A percentile compares a stretch with the other conserved stretches of the same genome.
phyloP scores from a whole-genome alignment of 495 filamentous ascomycete species.

The Bryoglossum gracile region DNA sequence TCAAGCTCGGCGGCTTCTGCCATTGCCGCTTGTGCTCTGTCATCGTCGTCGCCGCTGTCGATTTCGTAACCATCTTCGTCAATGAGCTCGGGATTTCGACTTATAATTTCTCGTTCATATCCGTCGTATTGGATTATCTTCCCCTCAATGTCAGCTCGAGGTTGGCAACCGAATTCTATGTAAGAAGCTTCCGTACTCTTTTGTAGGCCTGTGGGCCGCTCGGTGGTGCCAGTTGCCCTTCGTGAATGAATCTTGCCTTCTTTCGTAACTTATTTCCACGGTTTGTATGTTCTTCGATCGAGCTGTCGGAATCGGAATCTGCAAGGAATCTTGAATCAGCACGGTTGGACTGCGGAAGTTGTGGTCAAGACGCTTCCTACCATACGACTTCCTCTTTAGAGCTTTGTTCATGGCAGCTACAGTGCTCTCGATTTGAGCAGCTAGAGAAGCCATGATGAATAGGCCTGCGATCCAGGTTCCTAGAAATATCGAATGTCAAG shows the following conservation, averaged over 20 bases:
- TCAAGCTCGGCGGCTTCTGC: constrained; percentile 67
- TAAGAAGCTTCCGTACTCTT: no score
- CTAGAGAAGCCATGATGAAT: constrained; percentile 69
- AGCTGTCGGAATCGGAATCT: constrained; percentile 86
- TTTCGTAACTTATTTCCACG: constrained; percentile 87
- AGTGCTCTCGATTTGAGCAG: constrained; percentile 61
- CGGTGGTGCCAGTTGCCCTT: constrained; percentile 63
- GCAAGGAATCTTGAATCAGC: constrained; percentile 1
- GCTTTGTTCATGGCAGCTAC: constrained; percentile 72
- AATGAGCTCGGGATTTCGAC: constrained; percentile 61
- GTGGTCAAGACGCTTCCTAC: constrained; percentile 31
- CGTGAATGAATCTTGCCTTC: constrained; percentile 70
- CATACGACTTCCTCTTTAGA: constrained; percentile 52
- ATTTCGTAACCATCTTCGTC: constrained; percentile 86
- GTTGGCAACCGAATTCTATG: no score
- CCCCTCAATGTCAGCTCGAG: neutral
- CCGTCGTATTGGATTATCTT: constrained; percentile 81
- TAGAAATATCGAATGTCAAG: neutral
- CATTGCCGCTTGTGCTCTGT: constrained; percentile 53
- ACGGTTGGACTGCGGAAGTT: neutral
- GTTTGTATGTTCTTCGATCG: constrained; percentile 72
- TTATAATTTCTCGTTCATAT: constrained; percentile 75
- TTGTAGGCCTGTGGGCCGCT: constrained; percentile 74
- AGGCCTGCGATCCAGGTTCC: neutral
- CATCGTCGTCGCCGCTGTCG: constrained; percentile 72